Evolutionary conservation across 495 filamentous ascomycete genomes (phyloP).

Genomic region (Hypomontagnella monticulosa): DNA sequence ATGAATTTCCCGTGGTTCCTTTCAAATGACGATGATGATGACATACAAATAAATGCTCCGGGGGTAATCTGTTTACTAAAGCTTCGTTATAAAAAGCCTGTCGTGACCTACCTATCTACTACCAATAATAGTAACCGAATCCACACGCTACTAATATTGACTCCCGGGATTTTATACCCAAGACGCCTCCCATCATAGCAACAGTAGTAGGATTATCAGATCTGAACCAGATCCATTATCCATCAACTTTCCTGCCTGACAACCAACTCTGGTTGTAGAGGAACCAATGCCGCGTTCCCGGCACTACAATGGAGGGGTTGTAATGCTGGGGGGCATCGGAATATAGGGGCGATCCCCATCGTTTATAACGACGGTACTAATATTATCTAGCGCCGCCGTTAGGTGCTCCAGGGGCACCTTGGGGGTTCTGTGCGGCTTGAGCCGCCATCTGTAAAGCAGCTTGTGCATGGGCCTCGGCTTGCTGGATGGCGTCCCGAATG

Average conservation of each 20-base stretch:
- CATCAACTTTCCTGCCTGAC: conserved; percentile 7
- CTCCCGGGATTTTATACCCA: conserved; percentile 17
- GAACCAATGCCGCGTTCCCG: conserved; percentile 11
- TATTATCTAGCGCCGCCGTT: conserved; percentile 48
- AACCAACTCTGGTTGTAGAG: conserved; percentile 14
- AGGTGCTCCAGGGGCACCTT: conserved; percentile 29
- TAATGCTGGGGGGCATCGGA: conserved; percentile 1
- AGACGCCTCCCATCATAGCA: conserved; percentile 10
- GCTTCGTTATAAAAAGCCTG: too few relatives aligned
- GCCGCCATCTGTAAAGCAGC: conserved; percentile 45
- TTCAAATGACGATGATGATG: not conserved
- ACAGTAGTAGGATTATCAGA: conserved; percentile 5
- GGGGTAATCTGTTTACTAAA: conserved; percentile 5
- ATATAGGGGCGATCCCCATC: not conserved
- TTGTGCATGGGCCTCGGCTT: conserved; percentile 69
- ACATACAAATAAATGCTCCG: not conserved
- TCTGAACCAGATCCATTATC: conserved; percentile 14
- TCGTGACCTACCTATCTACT: conserved; percentile 21
- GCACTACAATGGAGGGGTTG: not conserved
- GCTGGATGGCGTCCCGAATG: conserved; percentile 80
- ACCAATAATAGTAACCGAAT: not conserved
- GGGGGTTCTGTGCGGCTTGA: conserved; percentile 39
- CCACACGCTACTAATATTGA: not conserved
- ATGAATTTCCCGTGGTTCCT: not conserved
- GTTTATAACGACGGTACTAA: not conserved